A percentile compares a stretch with the other conserved stretches of the same genome.
Conservation (phyloP, 768 basidiomycete species). For the Collybia nuda region DNA sequence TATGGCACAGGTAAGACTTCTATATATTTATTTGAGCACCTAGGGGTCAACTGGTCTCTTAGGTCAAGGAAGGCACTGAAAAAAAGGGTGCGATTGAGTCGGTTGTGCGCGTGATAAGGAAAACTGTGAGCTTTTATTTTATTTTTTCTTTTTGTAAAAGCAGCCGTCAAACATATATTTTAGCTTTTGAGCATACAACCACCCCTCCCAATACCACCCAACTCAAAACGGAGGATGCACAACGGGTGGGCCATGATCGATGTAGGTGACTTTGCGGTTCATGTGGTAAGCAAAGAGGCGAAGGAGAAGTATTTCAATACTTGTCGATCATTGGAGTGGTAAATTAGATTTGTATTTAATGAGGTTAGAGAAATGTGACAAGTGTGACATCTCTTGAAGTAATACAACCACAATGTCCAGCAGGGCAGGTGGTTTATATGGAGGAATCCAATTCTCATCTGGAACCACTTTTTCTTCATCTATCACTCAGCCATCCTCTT, state of each 20-base stretch:
- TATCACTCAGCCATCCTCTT: slow-evolving; percentile 25
- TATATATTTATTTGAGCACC: neutral
- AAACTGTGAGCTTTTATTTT: slow-evolving; percentile 42
- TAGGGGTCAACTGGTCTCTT: slow-evolving; percentile 5
- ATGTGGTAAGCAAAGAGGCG: slow-evolving; percentile 67
- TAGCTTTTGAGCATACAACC: slow-evolving; percentile 62
- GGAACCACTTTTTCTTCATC: slow-evolving; percentile 53
- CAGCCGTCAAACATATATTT: neutral
- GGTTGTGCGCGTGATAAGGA: slow-evolving; percentile 67
- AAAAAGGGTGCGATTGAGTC: slow-evolving; percentile 76
- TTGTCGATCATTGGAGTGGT: slow-evolving; percentile 24
- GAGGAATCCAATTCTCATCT: slow-evolving; percentile 83
- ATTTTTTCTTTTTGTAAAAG: slow-evolving; percentile 22
- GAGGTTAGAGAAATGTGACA: too few relatives aligned
- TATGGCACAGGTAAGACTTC: slow-evolving; percentile 58
- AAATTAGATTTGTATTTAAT: slow-evolving; percentile 12
- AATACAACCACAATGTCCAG: slow-evolving; percentile 56
- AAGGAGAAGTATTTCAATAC: slow-evolving; percentile 64
- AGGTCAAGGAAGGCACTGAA: slow-evolving; percentile 88
- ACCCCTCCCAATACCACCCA: slow-evolving; percentile 60
- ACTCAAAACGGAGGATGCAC: slow-evolving; percentile 55
- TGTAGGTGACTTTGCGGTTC: slow-evolving; percentile 77
- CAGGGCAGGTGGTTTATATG: slow-evolving; percentile 83
- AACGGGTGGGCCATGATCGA: slow-evolving; percentile 87
- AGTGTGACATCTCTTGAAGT: too few relatives aligned